A percentile compares a stretch with the other conserved stretches of the same genome.
Evolutionary conservation across 768 basidiomycete species (phyloP).

Genomic region (Podaxis mareebaensis): DNA sequence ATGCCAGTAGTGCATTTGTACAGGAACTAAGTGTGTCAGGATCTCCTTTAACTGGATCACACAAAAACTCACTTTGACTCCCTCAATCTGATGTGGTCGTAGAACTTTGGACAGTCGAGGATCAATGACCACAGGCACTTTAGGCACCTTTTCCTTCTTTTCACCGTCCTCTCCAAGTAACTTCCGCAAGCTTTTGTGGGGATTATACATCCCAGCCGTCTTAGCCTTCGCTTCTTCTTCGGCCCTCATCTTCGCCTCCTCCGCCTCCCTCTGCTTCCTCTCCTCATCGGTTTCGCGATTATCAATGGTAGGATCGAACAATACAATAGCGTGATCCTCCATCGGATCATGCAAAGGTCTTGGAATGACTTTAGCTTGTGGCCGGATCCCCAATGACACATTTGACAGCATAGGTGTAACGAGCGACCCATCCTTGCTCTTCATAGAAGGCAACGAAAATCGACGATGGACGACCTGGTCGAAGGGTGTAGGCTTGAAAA

Average conservation of each 20-base stretch:
- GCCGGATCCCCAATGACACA: conserved; percentile 81
- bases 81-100: conserved; percentile 97
- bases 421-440: conserved; percentile 63
- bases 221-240: conserved; percentile 68
- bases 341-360: conserved; percentile 96
- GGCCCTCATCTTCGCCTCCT: conserved; percentile 66
- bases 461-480: conserved; percentile 52
- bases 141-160: conserved; percentile 57
- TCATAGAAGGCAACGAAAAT: conserved; percentile 87
- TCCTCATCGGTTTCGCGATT: conserved; percentile 90
- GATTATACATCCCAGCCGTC: conserved; percentile 76
- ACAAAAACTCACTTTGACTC: conserved; percentile 74
- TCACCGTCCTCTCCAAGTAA: conserved; percentile 74
- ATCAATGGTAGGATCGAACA: conserved; percentile 96
- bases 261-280: conserved; percentile 68
- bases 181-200: conserved; percentile 87
- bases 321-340: conserved; percentile 95
- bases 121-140: conserved; percentile 97
- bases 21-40: conserved; percentile 66
- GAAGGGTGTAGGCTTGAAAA: conserved; percentile 81
- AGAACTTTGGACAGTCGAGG: conserved; percentile 84
- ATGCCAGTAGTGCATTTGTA: conserved; percentile 95
- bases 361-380: conserved; percentile 77
- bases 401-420: conserved; percentile 61
- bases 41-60: conserved; percentile 6